These are phyloP conservation scores for Decorospora gaudefroyi DNA, from an alignment of 2,329 filamentous ascomycete species.

Conservation along the genomic window DNA sequence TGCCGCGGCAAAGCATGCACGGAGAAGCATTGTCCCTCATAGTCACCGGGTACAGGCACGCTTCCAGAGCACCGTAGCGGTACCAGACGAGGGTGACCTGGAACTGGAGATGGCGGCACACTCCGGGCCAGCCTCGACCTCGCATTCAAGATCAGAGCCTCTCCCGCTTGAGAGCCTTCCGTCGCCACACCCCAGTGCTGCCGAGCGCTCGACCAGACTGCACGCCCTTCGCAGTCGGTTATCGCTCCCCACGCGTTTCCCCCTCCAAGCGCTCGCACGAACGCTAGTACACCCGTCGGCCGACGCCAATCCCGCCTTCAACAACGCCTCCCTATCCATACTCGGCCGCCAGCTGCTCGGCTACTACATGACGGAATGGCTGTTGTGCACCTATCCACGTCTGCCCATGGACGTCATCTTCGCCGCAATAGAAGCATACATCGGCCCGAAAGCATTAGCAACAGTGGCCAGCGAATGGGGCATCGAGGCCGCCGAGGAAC, in stretches of 20 bases:
- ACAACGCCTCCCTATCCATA: slow-evolving; percentile 82
- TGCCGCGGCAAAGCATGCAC: slow-evolving; percentile 27
- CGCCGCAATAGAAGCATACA: slow-evolving; percentile 81
- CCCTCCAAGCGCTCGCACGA: slow-evolving; percentile 82
- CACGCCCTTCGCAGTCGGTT: slow-evolving; percentile 90
- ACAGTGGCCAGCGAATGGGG: slow-evolving; percentile 85
- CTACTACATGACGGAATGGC: slow-evolving; percentile 86
- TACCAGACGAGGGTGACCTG: slow-evolving; percentile 13
- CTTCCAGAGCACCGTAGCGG: slow-evolving; percentile 27
- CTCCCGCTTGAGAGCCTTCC: slow-evolving; percentile 57
- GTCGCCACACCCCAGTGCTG: slow-evolving; percentile 71
- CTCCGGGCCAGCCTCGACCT: slow-evolving; percentile 4
- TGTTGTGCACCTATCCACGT: slow-evolving; percentile 87
- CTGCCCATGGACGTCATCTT: slow-evolving; percentile 87
- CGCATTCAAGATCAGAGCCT: slow-evolving; percentile 13
- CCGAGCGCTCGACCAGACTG: slow-evolving; percentile 80
- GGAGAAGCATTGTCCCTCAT: slow-evolving; percentile 34
- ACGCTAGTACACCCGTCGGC: slow-evolving; percentile 85
- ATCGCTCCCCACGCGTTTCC: slow-evolving; percentile 77
- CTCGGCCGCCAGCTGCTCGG: slow-evolving; percentile 82
- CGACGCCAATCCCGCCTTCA: slow-evolving; percentile 77
- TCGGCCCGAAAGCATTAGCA: slow-evolving; percentile 73
- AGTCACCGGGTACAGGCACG: slow-evolving; percentile 38
- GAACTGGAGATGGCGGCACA: slow-evolving; percentile 21
- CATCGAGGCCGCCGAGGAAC: slow-evolving; percentile 82